phyloP scores from a whole-genome alignment of 2,329 filamentous ascomycete species.

The Ophiosphaerella korrae region DNA sequence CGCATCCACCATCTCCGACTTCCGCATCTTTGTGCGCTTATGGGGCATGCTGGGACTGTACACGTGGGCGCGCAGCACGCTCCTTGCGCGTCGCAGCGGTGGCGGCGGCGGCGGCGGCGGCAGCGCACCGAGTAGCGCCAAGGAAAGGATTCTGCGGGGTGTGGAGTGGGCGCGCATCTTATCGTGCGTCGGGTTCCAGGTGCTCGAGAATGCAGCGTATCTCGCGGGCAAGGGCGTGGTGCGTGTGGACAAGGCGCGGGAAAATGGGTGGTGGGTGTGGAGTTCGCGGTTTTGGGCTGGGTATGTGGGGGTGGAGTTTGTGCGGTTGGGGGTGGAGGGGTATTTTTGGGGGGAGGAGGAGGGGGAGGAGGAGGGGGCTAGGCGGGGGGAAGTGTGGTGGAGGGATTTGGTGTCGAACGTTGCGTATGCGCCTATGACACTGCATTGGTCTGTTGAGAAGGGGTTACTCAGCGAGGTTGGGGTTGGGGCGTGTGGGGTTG shows the following conservation, averaged over 20 bases:
- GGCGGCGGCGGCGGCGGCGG: too few relatives aligned
- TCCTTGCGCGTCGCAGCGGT: conserved; percentile 35
- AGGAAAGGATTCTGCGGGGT: conserved; percentile 31
- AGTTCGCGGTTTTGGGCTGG: conserved; percentile 80
- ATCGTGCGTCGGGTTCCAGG: conserved; percentile 72
- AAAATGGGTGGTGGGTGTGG: conserved; percentile 69
- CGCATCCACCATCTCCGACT: conserved; percentile 70
- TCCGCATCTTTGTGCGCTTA: conserved; percentile 73
- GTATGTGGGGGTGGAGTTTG: conserved; percentile 77
- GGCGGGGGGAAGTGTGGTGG: conserved; percentile 58
- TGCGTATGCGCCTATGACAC: conserved; percentile 79
- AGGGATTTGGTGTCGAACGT: conserved; percentile 71
- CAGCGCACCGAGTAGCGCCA: conserved; percentile 27
- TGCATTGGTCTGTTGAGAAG: conserved; percentile 77
- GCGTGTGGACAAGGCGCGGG: conserved; percentile 52
- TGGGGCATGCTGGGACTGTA: conserved; percentile 79
- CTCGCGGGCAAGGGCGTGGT: conserved; percentile 75
- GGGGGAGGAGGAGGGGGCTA: conserved; percentile 56
- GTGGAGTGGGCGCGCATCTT: conserved; percentile 72
- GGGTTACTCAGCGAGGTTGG: conserved; percentile 57
- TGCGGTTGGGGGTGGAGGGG: conserved; percentile 59
- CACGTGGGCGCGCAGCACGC: conserved; percentile 62
- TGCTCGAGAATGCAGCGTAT: conserved; percentile 82
- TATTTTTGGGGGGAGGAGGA: conserved; percentile 30
- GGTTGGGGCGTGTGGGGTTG: conserved; percentile 59